Conservation (phyloP, 192 early-diverging fungal species). For the Kickxella alabastrina region DNA sequence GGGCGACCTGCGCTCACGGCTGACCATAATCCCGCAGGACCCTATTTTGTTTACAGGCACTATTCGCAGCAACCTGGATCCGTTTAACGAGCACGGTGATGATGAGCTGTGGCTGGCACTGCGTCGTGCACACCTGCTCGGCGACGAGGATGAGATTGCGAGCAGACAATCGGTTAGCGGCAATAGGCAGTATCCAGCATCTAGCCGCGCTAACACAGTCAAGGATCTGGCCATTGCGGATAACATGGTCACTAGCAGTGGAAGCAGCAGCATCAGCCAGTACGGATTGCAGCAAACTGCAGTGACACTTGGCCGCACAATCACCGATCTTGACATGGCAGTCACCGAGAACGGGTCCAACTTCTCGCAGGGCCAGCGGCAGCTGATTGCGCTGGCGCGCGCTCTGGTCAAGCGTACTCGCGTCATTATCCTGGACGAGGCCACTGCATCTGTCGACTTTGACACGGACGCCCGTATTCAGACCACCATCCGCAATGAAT, state of each 20-base stretch:
- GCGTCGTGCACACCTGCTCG: slow-evolving; percentile 61
- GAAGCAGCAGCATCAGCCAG: slow-evolving; percentile 1
- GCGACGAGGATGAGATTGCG: slow-evolving; percentile 13
- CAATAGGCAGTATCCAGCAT: slow-evolving; percentile 1
- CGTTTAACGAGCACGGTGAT: slow-evolving; percentile 69
- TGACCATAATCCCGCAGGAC: slow-evolving; percentile 81
- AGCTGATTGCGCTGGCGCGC: slow-evolving; percentile 79
- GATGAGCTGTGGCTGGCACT: slow-evolving; percentile 70
- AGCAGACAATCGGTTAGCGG: not conserved
- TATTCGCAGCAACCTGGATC: slow-evolving; percentile 83
- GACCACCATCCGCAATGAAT: slow-evolving; percentile 59
- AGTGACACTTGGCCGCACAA: slow-evolving; percentile 29
- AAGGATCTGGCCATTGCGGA: slow-evolving; percentile 6
- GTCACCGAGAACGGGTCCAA: slow-evolving; percentile 65
- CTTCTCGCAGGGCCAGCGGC: slow-evolving; percentile 79
- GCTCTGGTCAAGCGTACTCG: slow-evolving; percentile 69
- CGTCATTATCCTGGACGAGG: slow-evolving; percentile 73
- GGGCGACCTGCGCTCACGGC: slow-evolving; percentile 64
- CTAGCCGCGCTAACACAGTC: slow-evolving; percentile 22
- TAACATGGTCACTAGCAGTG: not conserved
- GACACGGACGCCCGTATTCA: slow-evolving; percentile 79
- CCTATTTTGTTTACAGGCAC: slow-evolving; percentile 44
- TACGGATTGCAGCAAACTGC: not conserved
- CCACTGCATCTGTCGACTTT: slow-evolving; percentile 74
- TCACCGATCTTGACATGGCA: slow-evolving; percentile 34